Percentiles rank a stretch among this genome's conserved stretches.
phyloP scores from a whole-genome alignment of 495 filamentous ascomycete species.

The Penicillium macrosclerotiorum region DNA sequence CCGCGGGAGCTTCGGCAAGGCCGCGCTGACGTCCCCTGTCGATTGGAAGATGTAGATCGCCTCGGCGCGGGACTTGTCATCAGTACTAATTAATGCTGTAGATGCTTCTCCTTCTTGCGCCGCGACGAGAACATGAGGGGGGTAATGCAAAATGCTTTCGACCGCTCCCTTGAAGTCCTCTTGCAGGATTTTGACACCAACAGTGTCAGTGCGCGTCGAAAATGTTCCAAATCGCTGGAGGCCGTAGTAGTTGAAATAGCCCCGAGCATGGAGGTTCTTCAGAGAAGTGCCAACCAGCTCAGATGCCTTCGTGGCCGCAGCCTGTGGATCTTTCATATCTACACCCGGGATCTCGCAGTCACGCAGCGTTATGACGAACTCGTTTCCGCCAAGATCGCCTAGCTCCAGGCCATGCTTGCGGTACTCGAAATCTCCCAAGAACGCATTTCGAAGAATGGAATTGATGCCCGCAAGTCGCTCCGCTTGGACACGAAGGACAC shows the following conservation, averaged over 20 bases:
- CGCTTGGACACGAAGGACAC: slow-evolving; percentile 62
- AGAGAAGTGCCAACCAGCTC: slow-evolving; percentile 57
- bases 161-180: slow-evolving; percentile 77
- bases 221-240: slow-evolving; percentile 92
- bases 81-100: slow-evolving; percentile 51
- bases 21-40: slow-evolving; percentile 50
- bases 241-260: slow-evolving; percentile 96
- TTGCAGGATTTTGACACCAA: slow-evolving; percentile 81
- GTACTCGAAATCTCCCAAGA: slow-evolving; percentile 76
- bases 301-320: slow-evolving; percentile 40
- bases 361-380: slow-evolving; percentile 86
- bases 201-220: slow-evolving; percentile 70
- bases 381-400: slow-evolving; percentile 82
- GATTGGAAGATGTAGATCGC: slow-evolving; percentile 70
- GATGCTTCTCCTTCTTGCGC: slow-evolving; percentile 36
- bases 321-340: slow-evolving; percentile 37
- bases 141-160: slow-evolving; percentile 67
- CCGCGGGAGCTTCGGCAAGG: slow-evolving; percentile 67
- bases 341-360: slow-evolving; percentile 66
- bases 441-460: slow-evolving; percentile 56
- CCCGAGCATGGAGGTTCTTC: slow-evolving; percentile 54
- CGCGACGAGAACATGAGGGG: slow-evolving; percentile 49
- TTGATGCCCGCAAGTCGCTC: slow-evolving; percentile 64
- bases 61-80: slow-evolving; percentile 73
- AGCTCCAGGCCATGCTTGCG: slow-evolving; percentile 66